Percentiles rank a stretch among this genome's conserved stretches.
Conservation (phyloP, 192 early-diverging fungal species). For the Backusella westeae region DNA sequence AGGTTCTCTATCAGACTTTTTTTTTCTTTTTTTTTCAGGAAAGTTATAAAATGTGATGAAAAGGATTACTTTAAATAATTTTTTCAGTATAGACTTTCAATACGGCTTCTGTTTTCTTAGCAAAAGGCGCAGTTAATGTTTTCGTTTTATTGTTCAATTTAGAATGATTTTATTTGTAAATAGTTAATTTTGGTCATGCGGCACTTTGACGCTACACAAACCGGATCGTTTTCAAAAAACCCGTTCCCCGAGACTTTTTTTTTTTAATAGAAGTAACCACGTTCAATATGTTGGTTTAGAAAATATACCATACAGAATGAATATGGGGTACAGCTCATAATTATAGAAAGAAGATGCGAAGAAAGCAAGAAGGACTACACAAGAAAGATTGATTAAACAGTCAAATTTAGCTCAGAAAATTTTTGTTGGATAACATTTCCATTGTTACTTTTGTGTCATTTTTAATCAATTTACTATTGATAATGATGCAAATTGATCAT, state of each 20-base stretch:
- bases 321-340: not conserved
- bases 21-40: too few species aligned
- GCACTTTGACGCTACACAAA: not conserved
- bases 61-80: not conserved
- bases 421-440: not conserved
- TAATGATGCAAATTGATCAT: not conserved
- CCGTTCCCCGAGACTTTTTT: not conserved
- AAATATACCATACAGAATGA: not conserved
- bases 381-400: not conserved
- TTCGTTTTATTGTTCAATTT: not conserved
- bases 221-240: not conserved
- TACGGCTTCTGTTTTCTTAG: too few species aligned
- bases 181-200: slow-evolving; percentile 2
- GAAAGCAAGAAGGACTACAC: not conserved
- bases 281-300: not conserved
- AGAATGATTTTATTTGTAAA: not conserved
- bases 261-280: not conserved
- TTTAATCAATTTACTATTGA: not conserved
- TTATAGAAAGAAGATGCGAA: not conserved
- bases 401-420: not conserved
- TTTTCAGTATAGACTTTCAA: too few species aligned
- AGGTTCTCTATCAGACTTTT: too few species aligned
- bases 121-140: not conserved
- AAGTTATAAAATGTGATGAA: too few species aligned
- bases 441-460: not conserved